Percentiles rank a stretch among this genome's conserved stretches.
Evolutionary conservation across 23 red algal species (phyloP).

Genomic region (Gracilariopsis chorda): DNA sequence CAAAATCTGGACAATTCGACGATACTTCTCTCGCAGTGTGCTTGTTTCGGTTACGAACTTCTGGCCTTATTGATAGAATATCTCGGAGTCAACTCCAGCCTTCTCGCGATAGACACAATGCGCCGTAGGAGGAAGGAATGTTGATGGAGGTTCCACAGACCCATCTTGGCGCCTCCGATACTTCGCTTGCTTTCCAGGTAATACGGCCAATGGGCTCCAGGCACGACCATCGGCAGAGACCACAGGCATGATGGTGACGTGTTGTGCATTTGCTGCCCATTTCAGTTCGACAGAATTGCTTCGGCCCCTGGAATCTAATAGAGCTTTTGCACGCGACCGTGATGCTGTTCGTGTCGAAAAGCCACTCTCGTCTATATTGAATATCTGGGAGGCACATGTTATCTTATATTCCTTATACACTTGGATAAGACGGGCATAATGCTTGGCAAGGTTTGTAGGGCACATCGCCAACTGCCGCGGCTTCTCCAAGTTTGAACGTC

Average conservation of each 20-base stretch:
- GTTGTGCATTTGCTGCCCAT: neutral
- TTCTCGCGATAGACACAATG: neutral
- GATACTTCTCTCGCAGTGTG: neutral
- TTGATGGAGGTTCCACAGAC: neutral
- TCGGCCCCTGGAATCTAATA: neutral
- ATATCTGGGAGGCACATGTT: no score
- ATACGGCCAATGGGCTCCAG: neutral
- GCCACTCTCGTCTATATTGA: conserved; percentile 10
- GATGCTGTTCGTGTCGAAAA: neutral
- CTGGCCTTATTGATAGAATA: neutral
- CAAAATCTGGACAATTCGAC: neutral
- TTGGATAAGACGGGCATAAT: no score
- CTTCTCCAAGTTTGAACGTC: neutral
- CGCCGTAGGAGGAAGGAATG: neutral
- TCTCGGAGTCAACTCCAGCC: neutral
- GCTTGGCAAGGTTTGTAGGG: neutral
- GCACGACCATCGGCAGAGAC: neutral
- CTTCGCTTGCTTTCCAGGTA: neutral
- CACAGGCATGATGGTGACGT: conserved; percentile 11
- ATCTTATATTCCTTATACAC: no score
- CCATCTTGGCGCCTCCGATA: neutral
- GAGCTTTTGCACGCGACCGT: neutral
- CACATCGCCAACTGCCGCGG: neutral
- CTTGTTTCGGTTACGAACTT: neutral
- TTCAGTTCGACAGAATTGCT: conserved; percentile 13